Conservation (phyloP, 345 rosid species). For the Syzygium aromaticum region DNA sequence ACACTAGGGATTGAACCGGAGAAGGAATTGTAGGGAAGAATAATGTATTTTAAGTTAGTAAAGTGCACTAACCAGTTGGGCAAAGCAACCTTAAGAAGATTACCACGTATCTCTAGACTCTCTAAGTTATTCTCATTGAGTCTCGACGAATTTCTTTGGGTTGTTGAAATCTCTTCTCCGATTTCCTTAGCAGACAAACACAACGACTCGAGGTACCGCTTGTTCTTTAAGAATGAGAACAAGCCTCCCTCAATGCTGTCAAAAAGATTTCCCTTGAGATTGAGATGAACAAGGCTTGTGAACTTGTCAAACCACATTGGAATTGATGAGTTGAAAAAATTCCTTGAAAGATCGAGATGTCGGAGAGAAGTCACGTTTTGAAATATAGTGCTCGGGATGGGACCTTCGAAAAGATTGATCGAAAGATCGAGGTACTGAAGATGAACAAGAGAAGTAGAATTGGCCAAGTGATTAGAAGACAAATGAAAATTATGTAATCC, state of each 20-base stretch:
- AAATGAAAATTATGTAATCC: fast-evolving
- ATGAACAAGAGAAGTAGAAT: neutral
- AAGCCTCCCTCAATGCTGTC: neutral
- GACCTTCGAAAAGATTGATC: fast-evolving
- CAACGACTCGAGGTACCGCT: neutral
- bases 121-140: neutral
- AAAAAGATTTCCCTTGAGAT: fast-evolving
- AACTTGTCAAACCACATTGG: neutral
- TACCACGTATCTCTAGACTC: neutral
- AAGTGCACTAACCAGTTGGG: too few relatives aligned
- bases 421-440: neutral
- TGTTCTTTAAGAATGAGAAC: neutral
- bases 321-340: neutral
- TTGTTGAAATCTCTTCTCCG: neutral
- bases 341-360: fast-evolving
- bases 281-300: neutral
- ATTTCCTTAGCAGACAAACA: fast-evolving
- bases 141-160: too few relatives aligned
- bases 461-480: neutral
- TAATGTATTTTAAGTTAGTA: too few relatives aligned
- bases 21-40: too few relatives aligned
- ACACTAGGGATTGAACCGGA: too few relatives aligned
- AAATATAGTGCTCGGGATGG: neutral
- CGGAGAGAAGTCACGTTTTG: neutral
- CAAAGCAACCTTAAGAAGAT: neutral